Base-by-base conservation (phyloP, 768 basidiomycete species). In the Rhodotorula babjevae region DNA sequence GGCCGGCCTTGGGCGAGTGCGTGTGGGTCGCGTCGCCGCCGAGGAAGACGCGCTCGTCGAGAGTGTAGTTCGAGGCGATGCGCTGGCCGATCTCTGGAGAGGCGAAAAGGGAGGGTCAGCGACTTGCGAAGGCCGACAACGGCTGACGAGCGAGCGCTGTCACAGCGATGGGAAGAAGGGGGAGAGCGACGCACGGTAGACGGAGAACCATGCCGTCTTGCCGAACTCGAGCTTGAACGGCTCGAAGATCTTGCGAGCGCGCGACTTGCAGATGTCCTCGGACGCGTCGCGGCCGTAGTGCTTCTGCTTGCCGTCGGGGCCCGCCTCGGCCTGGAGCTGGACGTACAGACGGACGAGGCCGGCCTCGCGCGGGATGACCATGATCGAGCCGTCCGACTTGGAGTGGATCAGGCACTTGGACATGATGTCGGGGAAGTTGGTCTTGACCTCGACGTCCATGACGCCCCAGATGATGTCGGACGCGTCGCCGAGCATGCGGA, bases 401-500 rank as follows among this genome's bases (percentile, higher is more conserved):
- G 89, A 90, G 79, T 91, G 89, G 44, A 91, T 86, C 0, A 82
- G 85, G 63, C 83, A 82, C 75, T 76, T 75, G 29, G 56, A 58
- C 72, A 71, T 71, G 72, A 89, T 87, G 78, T 91, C 90, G 0
- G 90, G 90, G 75, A 90, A 90, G 77, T 90, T 82, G 11, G 89
- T 90, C 49, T 87, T 85, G 3, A 47, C 60, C 42, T 44, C 42
- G 44, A 44, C 42, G 44, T 61, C 60, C 60, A 61, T 61, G 6
- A 61, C 60, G 16, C 60, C 60, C 91, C 91, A 93, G 44, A 92
- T 84, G 72, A 87, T 89, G 65, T 85, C 83, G 21, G 80, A 84
- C 68, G 90, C 88, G 79, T 92, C 90, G 19, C 91, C 91, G 69
- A 90, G 87, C 89, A 92, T 89, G 4, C 80, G 78, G 60, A 92